Conservation (phyloP, 1,139 yeast genomes). For the Zygoascus sp. region DNA sequence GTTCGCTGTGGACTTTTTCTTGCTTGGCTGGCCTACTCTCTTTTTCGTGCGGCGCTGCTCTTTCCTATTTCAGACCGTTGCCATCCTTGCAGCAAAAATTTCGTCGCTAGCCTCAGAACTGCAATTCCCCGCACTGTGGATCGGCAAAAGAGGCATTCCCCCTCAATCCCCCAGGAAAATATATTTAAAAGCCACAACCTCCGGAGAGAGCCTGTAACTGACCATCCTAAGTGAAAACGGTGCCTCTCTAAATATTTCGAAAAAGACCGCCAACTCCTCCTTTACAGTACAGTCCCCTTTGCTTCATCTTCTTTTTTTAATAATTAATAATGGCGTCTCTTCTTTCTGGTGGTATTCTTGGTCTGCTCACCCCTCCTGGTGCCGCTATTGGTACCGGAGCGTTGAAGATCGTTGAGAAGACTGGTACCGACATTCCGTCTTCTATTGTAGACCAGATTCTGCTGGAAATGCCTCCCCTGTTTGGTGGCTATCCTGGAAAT, state of each 20-base stretch:
- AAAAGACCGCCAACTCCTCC: too few relatives aligned
- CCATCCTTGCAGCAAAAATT: background rate
- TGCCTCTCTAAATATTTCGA: too few relatives aligned
- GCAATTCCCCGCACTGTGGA: background rate
- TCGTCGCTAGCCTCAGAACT: background rate
- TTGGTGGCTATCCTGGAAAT: slow-evolving; percentile 62
- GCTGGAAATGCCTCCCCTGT: slow-evolving; percentile 46
- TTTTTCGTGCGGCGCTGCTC: background rate
- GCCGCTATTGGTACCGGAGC: slow-evolving; percentile 12
- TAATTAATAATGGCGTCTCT: too few relatives aligned
- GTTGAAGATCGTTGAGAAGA: background rate
- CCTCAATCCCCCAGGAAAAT: background rate
- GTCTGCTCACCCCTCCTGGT: slow-evolving; percentile 11
- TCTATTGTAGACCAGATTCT: slow-evolving; percentile 18
- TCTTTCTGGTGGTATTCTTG: background rate
- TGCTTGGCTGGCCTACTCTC: too few relatives aligned
- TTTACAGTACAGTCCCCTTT: too few relatives aligned
- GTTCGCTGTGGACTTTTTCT: too few relatives aligned
- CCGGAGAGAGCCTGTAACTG: too few relatives aligned
- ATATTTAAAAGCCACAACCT: too few relatives aligned
- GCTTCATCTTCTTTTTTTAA: too few relatives aligned
- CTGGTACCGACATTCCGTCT: slow-evolving; percentile 2
- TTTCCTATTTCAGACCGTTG: background rate
- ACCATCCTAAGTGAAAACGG: too few relatives aligned
- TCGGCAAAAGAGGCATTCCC: background rate